Conservation (phyloP, 495 filamentous ascomycete species). For the Trichoderma parareesei region DNA sequence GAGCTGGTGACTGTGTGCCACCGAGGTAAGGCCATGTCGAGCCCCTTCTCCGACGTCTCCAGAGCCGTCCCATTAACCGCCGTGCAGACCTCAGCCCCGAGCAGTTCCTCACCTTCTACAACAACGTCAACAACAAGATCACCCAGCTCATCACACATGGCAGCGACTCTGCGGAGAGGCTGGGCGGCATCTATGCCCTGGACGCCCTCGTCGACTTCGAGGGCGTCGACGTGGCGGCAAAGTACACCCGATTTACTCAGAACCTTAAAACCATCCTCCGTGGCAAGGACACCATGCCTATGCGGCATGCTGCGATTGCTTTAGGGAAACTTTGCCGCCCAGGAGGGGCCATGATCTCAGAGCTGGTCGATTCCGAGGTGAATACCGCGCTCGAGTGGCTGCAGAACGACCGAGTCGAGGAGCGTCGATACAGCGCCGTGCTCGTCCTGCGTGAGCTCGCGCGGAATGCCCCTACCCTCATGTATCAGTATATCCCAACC, state of each 20-base stretch:
- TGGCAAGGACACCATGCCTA: conserved; percentile 78
- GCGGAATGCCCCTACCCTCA: conserved; percentile 81
- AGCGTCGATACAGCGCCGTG: conserved; percentile 82
- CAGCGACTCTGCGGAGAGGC: conserved; percentile 74
- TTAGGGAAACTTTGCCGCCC: conserved; percentile 84
- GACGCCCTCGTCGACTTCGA: conserved; percentile 92
- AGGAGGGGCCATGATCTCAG: conserved; percentile 88
- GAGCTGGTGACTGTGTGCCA: conserved; percentile 27
- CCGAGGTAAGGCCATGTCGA: conserved; percentile 21
- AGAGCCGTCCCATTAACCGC: conserved; percentile 13
- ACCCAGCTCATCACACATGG: conserved; percentile 71
- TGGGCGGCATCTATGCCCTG: conserved; percentile 86
- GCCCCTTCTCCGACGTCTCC: not conserved
- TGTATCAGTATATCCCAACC: conserved; percentile 83
- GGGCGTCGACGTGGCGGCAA: conserved; percentile 86
- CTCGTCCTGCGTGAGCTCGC: conserved; percentile 84
- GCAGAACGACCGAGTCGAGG: conserved; percentile 89
- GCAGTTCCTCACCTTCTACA: conserved; percentile 72
- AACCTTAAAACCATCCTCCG: conserved; percentile 81
- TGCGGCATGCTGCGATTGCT: conserved; percentile 79
- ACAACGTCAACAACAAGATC: conserved; percentile 66
- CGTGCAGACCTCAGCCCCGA: conserved; percentile 63
- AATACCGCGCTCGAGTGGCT: conserved; percentile 92
- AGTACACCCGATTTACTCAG: conserved; percentile 86
- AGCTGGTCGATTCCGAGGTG: conserved; percentile 93